Evolutionary conservation across 768 basidiomycete species (phyloP), one percentile per base, ranked within the genome.

Genomic region (Naganishia randhawae): DNA sequence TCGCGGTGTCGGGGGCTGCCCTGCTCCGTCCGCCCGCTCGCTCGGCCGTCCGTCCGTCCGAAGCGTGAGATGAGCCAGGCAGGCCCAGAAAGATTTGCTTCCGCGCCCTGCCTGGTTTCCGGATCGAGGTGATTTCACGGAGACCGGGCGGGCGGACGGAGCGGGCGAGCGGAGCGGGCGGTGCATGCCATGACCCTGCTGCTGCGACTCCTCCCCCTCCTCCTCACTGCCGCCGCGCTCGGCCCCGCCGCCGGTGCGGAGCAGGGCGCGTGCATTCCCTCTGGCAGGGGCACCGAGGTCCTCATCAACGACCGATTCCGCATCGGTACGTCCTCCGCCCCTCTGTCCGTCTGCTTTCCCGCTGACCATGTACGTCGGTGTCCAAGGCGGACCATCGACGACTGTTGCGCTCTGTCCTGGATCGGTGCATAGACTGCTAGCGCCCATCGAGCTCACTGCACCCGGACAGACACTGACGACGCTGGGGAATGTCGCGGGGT

Each of bases 381-480:
- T 9, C 33, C 4, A 37, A 78, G 78, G 78, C 13, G 80, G 80
- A 1, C 55, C 69, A 32, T 71, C 73, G 9, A 74, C 76, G 7
- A 69, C 71, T 11, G 79, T 81, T n/a, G 62, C 71, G 2, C 71
- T 81, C 10, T 81, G 80, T 69, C 72, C 72, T 1, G 74, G 75
- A n/a, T 78, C 80, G 2, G 71, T 78, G 0, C 79, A 80, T 65
- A 69, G 75, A 22, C 67, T 81, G 10, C 75, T 76, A 22, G 55
- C 57, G 17, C 72, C 78, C 1, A 77, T 81, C 55, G 51, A 72
- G 17, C 74, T 81, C 64, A 80, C 80, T 0, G 71, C 77, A 3
- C 71, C 72, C 14, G 68, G 74, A 25, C 80, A 81, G 70, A 76
- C 73, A 1, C 50, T 81, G n/a, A 78, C 73, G 14, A 81, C 80